Percentiles rank a stretch among this genome's conserved stretches.
Evolutionary conservation across 1,284 basidiomycete species (phyloP).

Genomic region (Kwoniella shivajii): DNA sequence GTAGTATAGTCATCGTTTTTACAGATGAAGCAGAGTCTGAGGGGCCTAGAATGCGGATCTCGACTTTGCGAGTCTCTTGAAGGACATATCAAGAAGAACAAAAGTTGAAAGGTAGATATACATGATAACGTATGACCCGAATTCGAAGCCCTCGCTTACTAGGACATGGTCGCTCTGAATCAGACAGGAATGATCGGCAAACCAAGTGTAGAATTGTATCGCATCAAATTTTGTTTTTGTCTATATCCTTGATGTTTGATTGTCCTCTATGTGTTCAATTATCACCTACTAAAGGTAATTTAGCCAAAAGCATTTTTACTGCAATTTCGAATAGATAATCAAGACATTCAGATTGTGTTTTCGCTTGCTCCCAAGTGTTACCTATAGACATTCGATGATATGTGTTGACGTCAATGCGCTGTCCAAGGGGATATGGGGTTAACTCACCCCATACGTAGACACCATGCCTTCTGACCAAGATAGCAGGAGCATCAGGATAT

Average conservation of each 20-base stretch:
- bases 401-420: conserved; percentile 4
- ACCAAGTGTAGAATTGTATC: too few relatives aligned
- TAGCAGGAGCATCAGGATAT: conserved; percentile 74
- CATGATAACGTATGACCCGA: too few relatives aligned
- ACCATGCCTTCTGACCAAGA: conserved; percentile 79
- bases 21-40: too few relatives aligned
- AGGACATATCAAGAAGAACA: too few relatives aligned
- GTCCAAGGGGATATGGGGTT: not conserved
- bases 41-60: too few relatives aligned
- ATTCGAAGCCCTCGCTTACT: too few relatives aligned
- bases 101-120: too few relatives aligned
- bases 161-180: too few relatives aligned
- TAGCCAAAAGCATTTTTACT: conserved; percentile 47
- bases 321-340: conserved; percentile 84
- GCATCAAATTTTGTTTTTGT: not conserved
- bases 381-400: conserved; percentile 54
- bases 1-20: too few relatives aligned
- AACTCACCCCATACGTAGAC: conserved; percentile 78
- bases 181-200: too few relatives aligned
- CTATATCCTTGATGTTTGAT: not conserved
- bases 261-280: conserved; percentile 9
- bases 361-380: conserved; percentile 80
- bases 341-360: conserved; percentile 83
- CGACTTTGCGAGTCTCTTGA: too few relatives aligned
- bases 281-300: conserved; percentile 47